Evolutionary conservation across 257 asterid species (phyloP).

Genomic region (Verbena officinalis): DNA sequence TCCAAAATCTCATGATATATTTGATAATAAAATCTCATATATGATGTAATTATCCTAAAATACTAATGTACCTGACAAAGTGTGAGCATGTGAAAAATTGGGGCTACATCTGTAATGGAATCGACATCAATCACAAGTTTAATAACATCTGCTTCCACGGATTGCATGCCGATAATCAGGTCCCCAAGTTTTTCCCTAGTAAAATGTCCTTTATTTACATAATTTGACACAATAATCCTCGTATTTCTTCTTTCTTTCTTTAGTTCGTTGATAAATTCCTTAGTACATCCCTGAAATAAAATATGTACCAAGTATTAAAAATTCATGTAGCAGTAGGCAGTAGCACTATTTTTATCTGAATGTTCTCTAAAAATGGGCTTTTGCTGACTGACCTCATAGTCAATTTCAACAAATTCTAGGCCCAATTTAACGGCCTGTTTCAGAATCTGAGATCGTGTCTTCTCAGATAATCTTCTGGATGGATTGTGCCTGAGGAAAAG

Average conservation of each 20-base stretch:
- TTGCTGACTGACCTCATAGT: slow-evolving; percentile 39
- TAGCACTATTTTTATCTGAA: too few relatives aligned
- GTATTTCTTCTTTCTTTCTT: slow-evolving; percentile 44
- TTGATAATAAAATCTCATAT: too few relatives aligned
- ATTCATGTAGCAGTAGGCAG: too few relatives aligned
- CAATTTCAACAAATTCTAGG: slow-evolving; percentile 62
- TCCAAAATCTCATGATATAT: too few relatives aligned
- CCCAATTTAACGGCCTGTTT: slow-evolving; percentile 51
- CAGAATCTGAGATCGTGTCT: slow-evolving; percentile 42
- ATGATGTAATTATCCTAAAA: too few relatives aligned
- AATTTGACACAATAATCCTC: slow-evolving; percentile 51
- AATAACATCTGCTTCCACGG: slow-evolving; percentile 54
- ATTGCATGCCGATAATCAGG: slow-evolving; percentile 47
- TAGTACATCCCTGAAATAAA: slow-evolving; percentile 46
- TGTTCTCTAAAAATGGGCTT: too few relatives aligned
- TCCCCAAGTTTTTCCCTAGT: slow-evolving; percentile 51
- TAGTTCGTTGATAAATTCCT: slow-evolving; percentile 41
- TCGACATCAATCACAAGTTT: slow-evolving; percentile 59
- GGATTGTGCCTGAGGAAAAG: slow-evolving; percentile 35
- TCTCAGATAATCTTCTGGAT: slow-evolving; percentile 30
- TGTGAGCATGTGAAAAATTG: slow-evolving; percentile 58
- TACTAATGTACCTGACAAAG: slow-evolving; percentile 70
- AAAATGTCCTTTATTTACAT: slow-evolving; percentile 34
- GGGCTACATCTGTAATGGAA: slow-evolving; percentile 63
- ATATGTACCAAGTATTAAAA: too few relatives aligned